Conservation (phyloP, 768 basidiomycete species). For the Suillus subluteus region DNA sequence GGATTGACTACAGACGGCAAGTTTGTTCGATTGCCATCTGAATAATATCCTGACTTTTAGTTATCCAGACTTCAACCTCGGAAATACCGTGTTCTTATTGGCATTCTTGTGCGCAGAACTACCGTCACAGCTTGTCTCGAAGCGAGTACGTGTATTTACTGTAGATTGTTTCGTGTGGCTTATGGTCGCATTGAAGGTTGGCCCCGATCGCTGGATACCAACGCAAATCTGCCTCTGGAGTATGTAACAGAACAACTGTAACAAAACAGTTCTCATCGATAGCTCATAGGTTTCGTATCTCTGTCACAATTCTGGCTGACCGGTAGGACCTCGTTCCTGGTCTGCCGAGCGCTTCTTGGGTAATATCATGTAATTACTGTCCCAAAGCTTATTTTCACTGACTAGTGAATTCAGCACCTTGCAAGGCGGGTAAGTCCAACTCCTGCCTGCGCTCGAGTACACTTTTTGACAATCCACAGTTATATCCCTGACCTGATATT, state of each 20-base stretch:
- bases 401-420: constrained; percentile 32
- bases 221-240: constrained; percentile 61
- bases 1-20: constrained; percentile 51
- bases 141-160: constrained; percentile 43
- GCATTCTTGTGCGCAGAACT: constrained; percentile 59
- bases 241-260: constrained; percentile 11
- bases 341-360: constrained; percentile 53
- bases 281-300: constrained; percentile 42
- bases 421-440: constrained; percentile 46
- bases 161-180: background rate
- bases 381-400: constrained; percentile 2
- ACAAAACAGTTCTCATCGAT: constrained; percentile 1
- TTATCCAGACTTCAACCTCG: constrained; percentile 53
- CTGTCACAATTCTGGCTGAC: constrained; percentile 59
- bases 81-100: constrained; percentile 56
- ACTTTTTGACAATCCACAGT: constrained; percentile 24
- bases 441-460: background rate
- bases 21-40: constrained; percentile 17
- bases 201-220: constrained; percentile 69
- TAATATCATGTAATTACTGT: constrained; percentile 19
- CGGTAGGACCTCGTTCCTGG: constrained; percentile 55
- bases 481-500: constrained; percentile 64
- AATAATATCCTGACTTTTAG: background rate
- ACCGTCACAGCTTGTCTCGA: constrained; percentile 65
- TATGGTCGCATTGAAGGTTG: constrained; percentile 40